phyloP scores from a whole-genome alignment of 1,139 yeast species.

The Saccharomycopsis phalli region DNA sequence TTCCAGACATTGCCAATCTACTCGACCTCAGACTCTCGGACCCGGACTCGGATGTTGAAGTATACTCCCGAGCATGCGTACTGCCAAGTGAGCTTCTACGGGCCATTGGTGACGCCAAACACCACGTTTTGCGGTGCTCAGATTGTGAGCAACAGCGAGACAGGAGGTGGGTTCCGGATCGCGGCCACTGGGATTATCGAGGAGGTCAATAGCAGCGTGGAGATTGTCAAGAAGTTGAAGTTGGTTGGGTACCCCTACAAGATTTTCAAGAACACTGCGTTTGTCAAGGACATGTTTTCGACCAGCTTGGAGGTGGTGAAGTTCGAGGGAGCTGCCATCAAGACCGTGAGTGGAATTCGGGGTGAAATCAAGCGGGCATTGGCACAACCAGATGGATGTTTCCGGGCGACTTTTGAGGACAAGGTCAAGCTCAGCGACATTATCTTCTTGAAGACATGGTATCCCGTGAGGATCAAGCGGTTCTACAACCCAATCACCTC shows the following conservation, averaged over 20 bases:
- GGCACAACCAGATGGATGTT: slow-evolving; percentile 93
- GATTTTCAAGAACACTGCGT: slow-evolving; percentile 92
- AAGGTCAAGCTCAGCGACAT: slow-evolving; percentile 85
- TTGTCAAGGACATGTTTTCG: slow-evolving; percentile 92
- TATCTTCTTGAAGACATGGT: slow-evolving; percentile 90
- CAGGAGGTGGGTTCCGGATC: slow-evolving; percentile 86
- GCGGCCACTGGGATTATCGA: slow-evolving; percentile 98
- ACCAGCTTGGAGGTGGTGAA: slow-evolving; percentile 92
- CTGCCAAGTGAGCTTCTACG: slow-evolving; percentile 93
- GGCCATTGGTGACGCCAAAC: slow-evolving; percentile 94
- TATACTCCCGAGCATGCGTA: slow-evolving; percentile 98
- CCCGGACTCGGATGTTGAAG: slow-evolving; percentile 95
- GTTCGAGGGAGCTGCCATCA: slow-evolving; percentile 94
- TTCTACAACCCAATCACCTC: slow-evolving; percentile 97
- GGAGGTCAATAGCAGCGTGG: slow-evolving; percentile 82
- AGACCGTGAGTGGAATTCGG: slow-evolving; percentile 93
- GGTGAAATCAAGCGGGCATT: slow-evolving; percentile 96
- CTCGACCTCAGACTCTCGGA: slow-evolving; percentile 94
- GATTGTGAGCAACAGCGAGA: slow-evolving; percentile 70
- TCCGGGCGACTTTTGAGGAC: slow-evolving; percentile 97
- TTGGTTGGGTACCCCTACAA: slow-evolving; percentile 92
- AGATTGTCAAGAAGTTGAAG: slow-evolving; percentile 91
- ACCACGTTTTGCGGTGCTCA: slow-evolving; percentile 97
- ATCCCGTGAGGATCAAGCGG: slow-evolving; percentile 81
- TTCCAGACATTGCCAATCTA: slow-evolving; percentile 94